Evolutionary conservation across 257 asterid genomes (phyloP), one percentile per base, ranked within the genome.

Genomic region (Solanum sitiens): DNA sequence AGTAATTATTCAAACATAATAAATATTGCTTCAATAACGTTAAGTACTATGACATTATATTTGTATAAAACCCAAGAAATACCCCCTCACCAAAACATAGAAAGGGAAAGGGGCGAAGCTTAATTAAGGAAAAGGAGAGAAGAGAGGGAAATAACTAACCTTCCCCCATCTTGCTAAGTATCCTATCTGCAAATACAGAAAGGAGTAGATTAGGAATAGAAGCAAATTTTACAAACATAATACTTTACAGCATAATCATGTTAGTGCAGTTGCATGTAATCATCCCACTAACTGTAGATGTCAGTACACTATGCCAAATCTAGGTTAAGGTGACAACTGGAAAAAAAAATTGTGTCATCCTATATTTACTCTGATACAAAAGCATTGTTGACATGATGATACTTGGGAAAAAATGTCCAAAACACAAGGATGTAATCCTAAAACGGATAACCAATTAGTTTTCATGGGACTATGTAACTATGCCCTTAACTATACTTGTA

Each of bases 161-260:
- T 96, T 95, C 97, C 88, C 99, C 99, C 92, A 96, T 93, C 94
- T 94, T 93, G 95, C 93, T 89, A 88, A 95, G 97, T 89, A 96
- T 95, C 91, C 94, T 96, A 94, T 95, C 99, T 96, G 98, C 68
- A 86, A 77, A 86, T 89, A 65, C 89, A 74, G 27, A 86, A 87
- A 77, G 72, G 89, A 89, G 79, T 85, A 75, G 71, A 87, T 61
- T 82, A 86, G 79, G 53, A 79, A 80, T 68, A 77, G 84, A 44
- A 77, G 37, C 65, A 44, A 42, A 44, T 44, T 44, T 75, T 77
- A 14, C 10, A 0, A 15, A 44, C 65, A 77, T 44, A 13, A 77
- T 7, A 42, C 23, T 77, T 77, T 50, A 27, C 27, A 16, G 67
- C 27, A 80, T 47, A 45, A 77, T 47, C 67, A 80, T 16, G 42